Conservation (phyloP, 768 basidiomycete genomes). For the Pleurotus platypus region DNA sequence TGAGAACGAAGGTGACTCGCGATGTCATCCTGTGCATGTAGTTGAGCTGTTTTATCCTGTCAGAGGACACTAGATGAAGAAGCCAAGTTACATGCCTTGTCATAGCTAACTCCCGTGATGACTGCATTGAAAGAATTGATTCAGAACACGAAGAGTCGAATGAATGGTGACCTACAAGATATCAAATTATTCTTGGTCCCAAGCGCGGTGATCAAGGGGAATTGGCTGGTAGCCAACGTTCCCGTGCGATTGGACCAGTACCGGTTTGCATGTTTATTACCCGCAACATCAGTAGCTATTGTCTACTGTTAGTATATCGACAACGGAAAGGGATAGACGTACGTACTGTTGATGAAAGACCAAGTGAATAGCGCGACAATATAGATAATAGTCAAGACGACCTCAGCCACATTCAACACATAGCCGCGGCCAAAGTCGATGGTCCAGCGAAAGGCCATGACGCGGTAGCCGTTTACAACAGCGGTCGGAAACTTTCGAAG, state of each 20-base stretch:
- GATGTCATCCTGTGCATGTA: constrained; percentile 8
- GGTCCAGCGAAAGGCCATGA: constrained; percentile 16
- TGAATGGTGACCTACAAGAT: constrained; percentile 16
- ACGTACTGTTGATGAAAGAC: constrained; percentile 1
- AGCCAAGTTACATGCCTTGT: neutral
- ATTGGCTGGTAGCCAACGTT: constrained; percentile 28
- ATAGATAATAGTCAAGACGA: constrained; percentile 1
- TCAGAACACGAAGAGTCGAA: neutral
- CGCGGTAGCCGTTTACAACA: constrained; percentile 12
- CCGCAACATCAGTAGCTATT: constrained; percentile 8
- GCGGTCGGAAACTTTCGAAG: constrained; percentile 13
- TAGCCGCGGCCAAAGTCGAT: constrained; percentile 25
- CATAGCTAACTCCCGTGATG: constrained; percentile 3
- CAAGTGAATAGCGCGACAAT: constrained; percentile 5
- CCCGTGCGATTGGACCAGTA: constrained; percentile 22
- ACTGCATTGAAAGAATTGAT: neutral
- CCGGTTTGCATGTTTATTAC: neutral
- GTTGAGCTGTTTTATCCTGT: neutral
- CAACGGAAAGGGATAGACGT: neutral
- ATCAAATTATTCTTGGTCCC: constrained; percentile 46
- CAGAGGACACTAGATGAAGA: neutral
- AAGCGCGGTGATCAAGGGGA: constrained; percentile 39
- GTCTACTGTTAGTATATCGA: neutral
- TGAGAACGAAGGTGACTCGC: constrained; percentile 1
- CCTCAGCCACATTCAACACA: constrained; percentile 28